Evolutionary conservation across 306 rosid genomes (phyloP).

Genomic region (Inga oerstediana): DNA sequence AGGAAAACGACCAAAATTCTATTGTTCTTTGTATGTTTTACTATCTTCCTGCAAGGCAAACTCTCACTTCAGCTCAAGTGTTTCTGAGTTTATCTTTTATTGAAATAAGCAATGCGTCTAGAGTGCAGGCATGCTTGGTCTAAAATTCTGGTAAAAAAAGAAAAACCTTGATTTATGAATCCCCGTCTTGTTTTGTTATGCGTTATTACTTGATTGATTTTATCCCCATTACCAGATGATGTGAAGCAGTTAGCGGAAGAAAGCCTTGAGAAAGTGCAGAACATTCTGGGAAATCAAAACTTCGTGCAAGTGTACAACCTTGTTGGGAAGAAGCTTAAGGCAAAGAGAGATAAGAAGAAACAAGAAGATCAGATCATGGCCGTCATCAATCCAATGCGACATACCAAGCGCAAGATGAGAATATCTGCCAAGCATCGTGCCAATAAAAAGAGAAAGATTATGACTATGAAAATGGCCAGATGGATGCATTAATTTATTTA

Average conservation of each 20-base stretch:
- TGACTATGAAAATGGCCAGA: constrained; percentile 60
- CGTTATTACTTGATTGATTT: not conserved
- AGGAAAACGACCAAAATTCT: not conserved
- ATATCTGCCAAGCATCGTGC: constrained; percentile 74
- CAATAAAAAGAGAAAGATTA: constrained; percentile 76
- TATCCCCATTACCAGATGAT: constrained; percentile 48
- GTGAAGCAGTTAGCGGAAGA: constrained; percentile 66
- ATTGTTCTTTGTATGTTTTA: not conserved
- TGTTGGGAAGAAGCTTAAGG: constrained; percentile 63
- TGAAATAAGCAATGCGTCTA: not conserved
- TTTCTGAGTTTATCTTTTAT: not conserved
- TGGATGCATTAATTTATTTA: constrained; percentile 41
- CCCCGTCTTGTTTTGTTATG: not conserved
- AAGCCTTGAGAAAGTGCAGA: constrained; percentile 48
- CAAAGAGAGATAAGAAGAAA: constrained; percentile 79
- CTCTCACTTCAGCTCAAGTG: not conserved
- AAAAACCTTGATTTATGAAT: not conserved
- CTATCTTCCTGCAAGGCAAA: not conserved
- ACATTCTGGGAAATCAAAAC: constrained; percentile 57
- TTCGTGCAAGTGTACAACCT: constrained; percentile 56
- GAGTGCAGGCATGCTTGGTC: not conserved
- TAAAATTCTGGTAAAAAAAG: not conserved
- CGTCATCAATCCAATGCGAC: constrained; percentile 72
- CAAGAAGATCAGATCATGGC: constrained; percentile 86
- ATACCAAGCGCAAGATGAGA: constrained; percentile 76